Evolutionary conservation across 1,284 basidiomycete genomes (phyloP), one percentile per base, ranked within the genome.

Genomic region (Cryptococcus sp.): DNA sequence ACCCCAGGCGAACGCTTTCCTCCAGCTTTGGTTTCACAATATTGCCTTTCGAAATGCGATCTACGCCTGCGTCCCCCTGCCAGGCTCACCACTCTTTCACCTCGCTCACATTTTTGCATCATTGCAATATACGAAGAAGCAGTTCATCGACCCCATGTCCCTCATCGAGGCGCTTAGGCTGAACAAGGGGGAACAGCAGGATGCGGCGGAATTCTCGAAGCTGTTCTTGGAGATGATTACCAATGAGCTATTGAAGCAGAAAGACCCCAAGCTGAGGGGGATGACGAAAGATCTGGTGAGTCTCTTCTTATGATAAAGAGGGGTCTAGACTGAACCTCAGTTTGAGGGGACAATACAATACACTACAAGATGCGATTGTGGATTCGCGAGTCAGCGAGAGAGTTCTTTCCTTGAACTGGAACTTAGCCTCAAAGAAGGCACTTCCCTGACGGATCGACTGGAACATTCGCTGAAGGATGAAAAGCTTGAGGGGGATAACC

Each of bases 181-280:
- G 37, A 81, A 85, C 36, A 84, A 85, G 10, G 80, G 83, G 1
- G 86, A 91, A 66, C 91, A 96, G 66, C 91, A 96, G 75, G 91
- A 96, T 77, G 91, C 91, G 28, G 88, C 91, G 72, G 91, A 96
- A 66, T 96, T 96, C 69, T 90, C 88, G 0, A 94, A 96, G 64
- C 80, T 96, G 16, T 94, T 96, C 75, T 86, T 94, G 82, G 84
- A 84, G 4, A 84, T 91, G 64, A 80, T 96, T 23, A 86, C 87
- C 54, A 78, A 78, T 18, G 88, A 93, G 72, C 93, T 94, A 70
- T 86, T 62, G 85, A 91, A 66, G 43, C 60, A 59, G 45, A 74
- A 78, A 2, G 76, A 81, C 48, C 80, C 82, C 1, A 73, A 75
- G 10, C 74, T 91, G 16, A 81, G 79, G 57, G 82, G 82, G 5